Conservation (phyloP, 1,284 basidiomycete genomes). For the Apiotrichum sp. region DNA sequence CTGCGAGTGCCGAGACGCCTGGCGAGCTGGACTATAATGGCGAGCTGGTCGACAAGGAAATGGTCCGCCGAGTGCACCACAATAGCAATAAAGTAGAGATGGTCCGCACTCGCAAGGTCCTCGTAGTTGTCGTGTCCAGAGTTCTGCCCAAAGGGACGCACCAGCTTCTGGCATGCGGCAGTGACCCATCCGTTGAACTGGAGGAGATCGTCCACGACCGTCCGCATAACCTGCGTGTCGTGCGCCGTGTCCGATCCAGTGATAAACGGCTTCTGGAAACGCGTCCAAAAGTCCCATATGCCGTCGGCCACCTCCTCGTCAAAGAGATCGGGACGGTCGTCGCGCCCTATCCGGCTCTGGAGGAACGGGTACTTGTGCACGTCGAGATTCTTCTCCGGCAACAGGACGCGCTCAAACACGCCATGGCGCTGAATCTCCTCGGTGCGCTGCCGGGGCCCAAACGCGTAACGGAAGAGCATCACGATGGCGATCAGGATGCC, state of each 20-base stretch:
- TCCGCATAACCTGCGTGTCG: slow-evolving; percentile 78
- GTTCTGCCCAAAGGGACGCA: slow-evolving; percentile 83
- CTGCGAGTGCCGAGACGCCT: slow-evolving; percentile 77
- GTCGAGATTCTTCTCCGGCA: slow-evolving; percentile 76
- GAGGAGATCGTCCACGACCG: slow-evolving; percentile 80
- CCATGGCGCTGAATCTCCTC: slow-evolving; percentile 67
- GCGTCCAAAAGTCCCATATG: slow-evolving; percentile 77
- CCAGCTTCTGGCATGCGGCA: slow-evolving; percentile 83
- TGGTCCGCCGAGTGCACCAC: slow-evolving; percentile 94
- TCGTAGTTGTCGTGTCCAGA: slow-evolving; percentile 75
- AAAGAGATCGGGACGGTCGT: slow-evolving; percentile 73
- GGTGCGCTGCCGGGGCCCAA: slow-evolving; percentile 16
- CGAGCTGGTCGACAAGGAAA: slow-evolving; percentile 91
- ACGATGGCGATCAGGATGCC: slow-evolving; percentile 33
- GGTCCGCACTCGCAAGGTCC: slow-evolving; percentile 70
- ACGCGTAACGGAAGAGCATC: slow-evolving; percentile 38
- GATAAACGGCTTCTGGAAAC: slow-evolving; percentile 84
- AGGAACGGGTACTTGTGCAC: slow-evolving; percentile 78
- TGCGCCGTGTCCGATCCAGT: slow-evolving; percentile 71
- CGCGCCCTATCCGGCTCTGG: slow-evolving; percentile 75
- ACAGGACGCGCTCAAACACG: slow-evolving; percentile 77
- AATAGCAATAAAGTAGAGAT: slow-evolving; percentile 87
- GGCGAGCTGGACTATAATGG: slow-evolving; percentile 88
- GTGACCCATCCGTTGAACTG: slow-evolving; percentile 98
- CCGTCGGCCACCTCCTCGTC: slow-evolving; percentile 68